Conservation (phyloP, 306 rosid species). For the Corylus heterophylla region DNA sequence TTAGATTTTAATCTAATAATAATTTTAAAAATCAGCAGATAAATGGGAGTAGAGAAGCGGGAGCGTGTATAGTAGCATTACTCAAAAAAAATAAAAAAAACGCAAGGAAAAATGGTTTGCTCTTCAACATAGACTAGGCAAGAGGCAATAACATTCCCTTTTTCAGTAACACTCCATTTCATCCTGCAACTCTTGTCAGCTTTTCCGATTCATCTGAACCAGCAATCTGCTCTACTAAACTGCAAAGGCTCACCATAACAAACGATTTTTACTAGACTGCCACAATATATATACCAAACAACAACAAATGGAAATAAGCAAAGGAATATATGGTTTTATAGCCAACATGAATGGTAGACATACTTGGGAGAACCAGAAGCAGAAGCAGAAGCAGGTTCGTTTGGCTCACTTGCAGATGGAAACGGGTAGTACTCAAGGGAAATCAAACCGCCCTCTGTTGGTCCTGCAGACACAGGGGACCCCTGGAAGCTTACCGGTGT, state of each 20-base stretch:
- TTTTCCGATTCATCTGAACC: conserved; percentile 44
- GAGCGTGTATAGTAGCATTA: no score
- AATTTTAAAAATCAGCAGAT: no score
- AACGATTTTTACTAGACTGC: conserved; percentile 21
- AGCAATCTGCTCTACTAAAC: conserved; percentile 59
- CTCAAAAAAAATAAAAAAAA: no score
- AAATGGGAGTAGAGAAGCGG: no score
- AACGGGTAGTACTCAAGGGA: conserved; percentile 54
- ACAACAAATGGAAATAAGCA: background rate
- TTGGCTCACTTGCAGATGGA: conserved; percentile 46
- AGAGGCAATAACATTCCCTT: background rate
- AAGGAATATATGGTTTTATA: conserved; percentile 11
- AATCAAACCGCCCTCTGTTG: conserved; percentile 38
- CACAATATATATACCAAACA: conserved; percentile 8
- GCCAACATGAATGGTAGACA: conserved; percentile 26
- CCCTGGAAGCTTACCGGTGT: conserved; percentile 50
- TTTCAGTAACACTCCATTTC: conserved; percentile 24
- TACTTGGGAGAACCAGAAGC: conserved; percentile 63
- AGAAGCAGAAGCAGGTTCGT: conserved; percentile 50
- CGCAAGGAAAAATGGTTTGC: conserved; percentile 26
- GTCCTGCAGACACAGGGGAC: conserved; percentile 53
- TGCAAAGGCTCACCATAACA: conserved; percentile 41
- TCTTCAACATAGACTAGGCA: conserved; percentile 23
- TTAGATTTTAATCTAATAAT: no score
- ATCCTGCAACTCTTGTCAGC: conserved; percentile 36